Conservation (phyloP, 345 rosid genomes). For the Noccaea bulbosa region DNA sequence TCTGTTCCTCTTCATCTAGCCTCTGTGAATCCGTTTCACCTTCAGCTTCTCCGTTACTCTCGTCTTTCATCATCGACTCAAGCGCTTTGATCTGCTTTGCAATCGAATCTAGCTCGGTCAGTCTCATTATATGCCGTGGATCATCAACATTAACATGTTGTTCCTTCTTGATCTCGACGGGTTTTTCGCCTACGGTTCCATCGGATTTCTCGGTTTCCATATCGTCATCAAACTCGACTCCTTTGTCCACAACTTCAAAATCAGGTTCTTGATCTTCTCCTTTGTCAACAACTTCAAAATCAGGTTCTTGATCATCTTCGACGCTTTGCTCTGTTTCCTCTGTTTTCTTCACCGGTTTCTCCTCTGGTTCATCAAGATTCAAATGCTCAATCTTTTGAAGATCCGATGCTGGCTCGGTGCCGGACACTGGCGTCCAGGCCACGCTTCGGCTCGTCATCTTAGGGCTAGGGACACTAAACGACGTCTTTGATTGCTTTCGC, state of each 20-base stretch:
- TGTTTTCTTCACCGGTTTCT: constrained; percentile 49
- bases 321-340: constrained; percentile 56
- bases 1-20: constrained; percentile 83
- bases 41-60: constrained; percentile 38
- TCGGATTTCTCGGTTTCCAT: constrained; percentile 53
- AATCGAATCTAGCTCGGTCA: constrained; percentile 82
- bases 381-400: constrained; percentile 82
- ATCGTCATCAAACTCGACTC: constrained; percentile 78
- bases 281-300: constrained; percentile 83
- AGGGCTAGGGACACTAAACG: constrained; percentile 93
- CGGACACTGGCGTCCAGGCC: constrained; percentile 69
- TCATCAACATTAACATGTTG: constrained; percentile 52
- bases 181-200: constrained; percentile 49
- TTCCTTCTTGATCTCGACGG: constrained; percentile 63
- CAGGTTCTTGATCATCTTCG: constrained; percentile 76
- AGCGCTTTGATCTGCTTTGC: constrained; percentile 93
- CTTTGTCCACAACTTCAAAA: constrained; percentile 87
- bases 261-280: constrained; percentile 63
- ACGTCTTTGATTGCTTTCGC: constrained; percentile 75
- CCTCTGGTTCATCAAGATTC: constrained; percentile 81
- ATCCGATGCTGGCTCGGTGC: constrained; percentile 48
- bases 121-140: constrained; percentile 59
- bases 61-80: constrained; percentile 80
- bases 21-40: constrained; percentile 64
- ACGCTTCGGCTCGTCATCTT: constrained; percentile 61